These are phyloP conservation scores for Suillus bovinus DNA, from an alignment of 768 basidiomycete species.

Conservation along the genomic window DNA sequence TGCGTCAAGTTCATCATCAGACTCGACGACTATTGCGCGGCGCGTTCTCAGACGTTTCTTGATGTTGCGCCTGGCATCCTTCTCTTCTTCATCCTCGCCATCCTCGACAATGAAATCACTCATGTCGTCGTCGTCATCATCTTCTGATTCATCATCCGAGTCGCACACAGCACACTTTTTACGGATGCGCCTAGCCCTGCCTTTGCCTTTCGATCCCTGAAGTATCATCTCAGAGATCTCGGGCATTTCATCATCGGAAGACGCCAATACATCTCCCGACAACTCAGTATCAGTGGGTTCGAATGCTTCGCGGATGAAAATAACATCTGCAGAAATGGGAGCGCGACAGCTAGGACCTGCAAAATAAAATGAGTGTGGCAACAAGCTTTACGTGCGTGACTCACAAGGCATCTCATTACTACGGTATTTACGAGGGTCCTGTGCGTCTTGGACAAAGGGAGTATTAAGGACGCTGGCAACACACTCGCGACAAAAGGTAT, in stretches of 20 bases:
- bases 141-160: conserved; percentile 23
- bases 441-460: conserved; percentile 34
- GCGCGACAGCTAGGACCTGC: conserved; percentile 64
- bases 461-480: conserved; percentile 48
- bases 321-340: conserved; percentile 42
- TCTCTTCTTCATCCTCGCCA: conserved; percentile 58
- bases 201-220: conserved; percentile 17
- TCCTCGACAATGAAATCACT: conserved; percentile 54
- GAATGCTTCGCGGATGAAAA: conserved; percentile 62
- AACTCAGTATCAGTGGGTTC: conserved; percentile 56
- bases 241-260: conserved; percentile 33
- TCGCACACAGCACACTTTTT: conserved; percentile 27
- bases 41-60: conserved; percentile 40
- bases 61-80: conserved; percentile 41
- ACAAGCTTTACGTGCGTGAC: conserved; percentile 16
- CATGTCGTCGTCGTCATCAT: conserved; percentile 43
- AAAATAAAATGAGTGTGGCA: conserved; percentile 1
- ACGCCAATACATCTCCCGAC: not conserved
- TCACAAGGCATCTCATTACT: conserved; percentile 52
- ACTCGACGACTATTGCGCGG: conserved; percentile 42
- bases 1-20: conserved; percentile 42
- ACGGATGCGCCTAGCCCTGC: conserved; percentile 25
- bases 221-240: conserved; percentile 22
- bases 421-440: conserved; percentile 39
- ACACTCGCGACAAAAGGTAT: conserved; percentile 65